Percentiles rank a stretch among this genome's conserved stretches.
Evolutionary conservation across 139 green algal species (phyloP).

Genomic region (Volvox africanus): DNA sequence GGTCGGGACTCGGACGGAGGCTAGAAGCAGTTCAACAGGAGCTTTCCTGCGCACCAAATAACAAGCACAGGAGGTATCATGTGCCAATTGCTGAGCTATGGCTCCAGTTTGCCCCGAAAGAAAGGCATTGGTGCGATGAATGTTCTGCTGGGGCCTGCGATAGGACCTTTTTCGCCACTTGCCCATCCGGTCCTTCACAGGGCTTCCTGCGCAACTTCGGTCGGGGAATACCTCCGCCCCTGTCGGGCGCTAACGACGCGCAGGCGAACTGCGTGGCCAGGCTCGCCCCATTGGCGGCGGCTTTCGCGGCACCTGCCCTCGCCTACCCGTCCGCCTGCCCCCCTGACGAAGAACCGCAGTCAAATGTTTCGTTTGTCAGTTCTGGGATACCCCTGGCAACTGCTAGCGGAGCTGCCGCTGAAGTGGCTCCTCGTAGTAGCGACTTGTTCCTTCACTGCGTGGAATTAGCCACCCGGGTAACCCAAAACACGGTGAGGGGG

Average conservation of each 20-base stretch:
- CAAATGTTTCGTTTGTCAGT: neutral
- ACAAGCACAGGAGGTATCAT: too few relatives aligned
- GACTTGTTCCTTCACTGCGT: conserved; percentile 5
- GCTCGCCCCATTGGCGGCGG: conserved; percentile 62
- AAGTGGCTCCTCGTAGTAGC: neutral
- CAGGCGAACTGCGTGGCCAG: conserved; percentile 70
- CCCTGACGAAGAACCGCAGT: too few relatives aligned
- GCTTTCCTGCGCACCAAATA: too few relatives aligned
- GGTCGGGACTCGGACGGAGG: too few relatives aligned
- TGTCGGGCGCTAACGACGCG: conserved; percentile 62
- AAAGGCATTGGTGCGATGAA: too few relatives aligned
- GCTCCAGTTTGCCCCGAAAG: too few relatives aligned
- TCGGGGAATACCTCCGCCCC: conserved; percentile 54
- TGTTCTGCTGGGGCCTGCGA: too few relatives aligned
- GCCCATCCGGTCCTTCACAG: conserved; percentile 20
- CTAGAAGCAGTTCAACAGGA: too few relatives aligned
- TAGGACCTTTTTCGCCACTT: too few relatives aligned
- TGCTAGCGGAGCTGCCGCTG: neutral
- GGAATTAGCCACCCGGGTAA: conserved; percentile 61
- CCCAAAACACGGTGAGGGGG: conserved; percentile 64
- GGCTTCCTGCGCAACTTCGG: conserved; percentile 69
- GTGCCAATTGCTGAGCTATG: too few relatives aligned
- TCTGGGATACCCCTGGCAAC: neutral
- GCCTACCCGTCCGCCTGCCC: neutral
- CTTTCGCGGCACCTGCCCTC: neutral